A percentile compares a stretch with the other conserved stretches of the same genome.
These are phyloP conservation scores for Chara braunii DNA, from an alignment of 139 green algal species.

Conservation along the genomic window DNA sequence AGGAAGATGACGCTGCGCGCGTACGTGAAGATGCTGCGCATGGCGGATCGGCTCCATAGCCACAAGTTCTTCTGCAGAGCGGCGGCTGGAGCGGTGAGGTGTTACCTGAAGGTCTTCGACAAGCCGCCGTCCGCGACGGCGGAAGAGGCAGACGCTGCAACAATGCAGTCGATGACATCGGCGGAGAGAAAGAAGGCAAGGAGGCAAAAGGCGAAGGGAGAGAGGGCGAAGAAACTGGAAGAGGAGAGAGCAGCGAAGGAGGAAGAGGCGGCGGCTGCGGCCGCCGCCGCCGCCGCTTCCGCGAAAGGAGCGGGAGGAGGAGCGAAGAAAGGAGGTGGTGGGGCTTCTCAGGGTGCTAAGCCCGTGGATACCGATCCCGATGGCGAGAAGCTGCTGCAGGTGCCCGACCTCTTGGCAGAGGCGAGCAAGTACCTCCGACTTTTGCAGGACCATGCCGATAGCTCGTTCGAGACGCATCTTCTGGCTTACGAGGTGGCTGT, in stretches of 20 bases:
- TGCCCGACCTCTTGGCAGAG: constrained; percentile 71
- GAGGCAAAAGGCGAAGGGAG: constrained; percentile 46
- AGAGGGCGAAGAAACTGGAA: constrained; percentile 40
- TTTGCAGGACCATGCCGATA: constrained; percentile 52
- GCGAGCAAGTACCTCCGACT: constrained; percentile 71
- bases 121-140: constrained; percentile 7
- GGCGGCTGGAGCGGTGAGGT: constrained; percentile 58
- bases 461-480: constrained; percentile 51
- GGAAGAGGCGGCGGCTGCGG: constrained; percentile 35
- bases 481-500: constrained; percentile 66
- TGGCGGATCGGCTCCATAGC: constrained; percentile 71
- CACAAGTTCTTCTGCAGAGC: constrained; percentile 62
- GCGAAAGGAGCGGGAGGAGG: constrained; percentile 39
- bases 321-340: constrained; percentile 38
- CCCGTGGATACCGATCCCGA: constrained; percentile 73
- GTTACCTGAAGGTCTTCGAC: constrained; percentile 38
- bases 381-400: constrained; percentile 64
- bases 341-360: constrained; percentile 21
- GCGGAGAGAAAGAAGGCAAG: constrained; percentile 42
- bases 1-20: constrained; percentile 89
- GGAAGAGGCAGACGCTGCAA: constrained; percentile 30
- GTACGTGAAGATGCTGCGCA: constrained; percentile 81
- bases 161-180: constrained; percentile 9
- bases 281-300: not conserved
- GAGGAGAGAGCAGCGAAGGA: no score